Conservation (phyloP, 2,329 filamentous ascomycete genomes). For the Calonectria fujianensis region DNA sequence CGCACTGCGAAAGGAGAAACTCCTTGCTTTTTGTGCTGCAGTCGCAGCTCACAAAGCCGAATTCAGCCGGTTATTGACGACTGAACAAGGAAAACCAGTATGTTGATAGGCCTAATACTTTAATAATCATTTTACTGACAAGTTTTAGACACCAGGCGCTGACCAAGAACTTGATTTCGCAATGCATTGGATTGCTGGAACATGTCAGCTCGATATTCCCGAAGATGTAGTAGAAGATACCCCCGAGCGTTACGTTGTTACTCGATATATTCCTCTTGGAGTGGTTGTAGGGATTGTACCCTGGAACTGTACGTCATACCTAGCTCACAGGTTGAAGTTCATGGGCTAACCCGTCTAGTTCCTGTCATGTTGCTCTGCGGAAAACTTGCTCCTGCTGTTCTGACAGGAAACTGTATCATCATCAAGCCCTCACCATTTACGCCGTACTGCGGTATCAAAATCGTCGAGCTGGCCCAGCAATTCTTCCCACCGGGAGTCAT, state of each 20-base stretch:
- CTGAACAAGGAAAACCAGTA: slow-evolving; percentile 38
- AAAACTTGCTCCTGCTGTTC: slow-evolving; percentile 71
- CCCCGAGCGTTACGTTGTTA: slow-evolving; percentile 13
- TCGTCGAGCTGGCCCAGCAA: slow-evolving; percentile 72
- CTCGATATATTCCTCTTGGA: slow-evolving; percentile 31
- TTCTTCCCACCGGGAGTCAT: slow-evolving; percentile 77
- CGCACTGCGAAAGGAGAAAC: slow-evolving; percentile 54
- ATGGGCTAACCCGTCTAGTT: slow-evolving; percentile 3
- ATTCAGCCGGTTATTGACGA: slow-evolving; percentile 31
- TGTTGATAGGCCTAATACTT: neutral
- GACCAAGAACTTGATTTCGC: slow-evolving; percentile 4
- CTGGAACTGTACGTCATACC: slow-evolving; percentile 28
- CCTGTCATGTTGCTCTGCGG: neutral
- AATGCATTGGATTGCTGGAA: slow-evolving; percentile 14
- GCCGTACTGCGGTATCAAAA: slow-evolving; percentile 74
- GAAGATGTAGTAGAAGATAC: slow-evolving; percentile 36
- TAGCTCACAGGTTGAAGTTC: neutral
- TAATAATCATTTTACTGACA: neutral
- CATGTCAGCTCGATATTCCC: slow-evolving; percentile 25
- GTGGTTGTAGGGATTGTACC: slow-evolving; percentile 34
- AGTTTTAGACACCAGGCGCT: neutral
- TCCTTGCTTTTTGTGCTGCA: slow-evolving; percentile 40
- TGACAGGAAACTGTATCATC: slow-evolving; percentile 73
- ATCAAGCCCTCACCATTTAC: slow-evolving; percentile 75
- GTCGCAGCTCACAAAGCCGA: slow-evolving; percentile 40